Evolutionary conservation across 768 basidiomycete species (phyloP).

Genomic region (Tephrocybe sp.): DNA sequence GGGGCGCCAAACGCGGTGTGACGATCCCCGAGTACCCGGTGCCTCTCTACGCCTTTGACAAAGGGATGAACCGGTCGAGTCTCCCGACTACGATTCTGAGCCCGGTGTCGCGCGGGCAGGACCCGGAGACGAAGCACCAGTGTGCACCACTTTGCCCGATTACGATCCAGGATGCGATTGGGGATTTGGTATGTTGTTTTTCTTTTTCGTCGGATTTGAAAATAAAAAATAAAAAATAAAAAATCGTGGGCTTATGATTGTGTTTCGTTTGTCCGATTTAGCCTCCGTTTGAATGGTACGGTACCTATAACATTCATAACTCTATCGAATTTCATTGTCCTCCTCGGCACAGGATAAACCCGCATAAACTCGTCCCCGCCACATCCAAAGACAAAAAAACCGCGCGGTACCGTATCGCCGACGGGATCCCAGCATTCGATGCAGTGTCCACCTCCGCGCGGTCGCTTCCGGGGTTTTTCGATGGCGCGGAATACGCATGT

Average conservation of each 20-base stretch:
- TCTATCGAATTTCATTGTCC: neutral
- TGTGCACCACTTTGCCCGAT: constrained; percentile 62
- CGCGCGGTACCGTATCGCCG: constrained; percentile 31
- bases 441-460: constrained; percentile 27
- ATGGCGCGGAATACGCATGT: constrained; percentile 40
- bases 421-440: constrained; percentile 46
- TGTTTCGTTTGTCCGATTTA: constrained; percentile 24
- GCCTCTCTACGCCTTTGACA: constrained; percentile 55
- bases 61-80: constrained; percentile 28
- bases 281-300: constrained; percentile 73
- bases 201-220: neutral
- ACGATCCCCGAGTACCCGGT: constrained; percentile 62
- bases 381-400: constrained; percentile 35
- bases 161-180: constrained; percentile 64
- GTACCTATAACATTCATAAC: neutral
- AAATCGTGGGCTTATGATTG: constrained; percentile 1
- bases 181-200: constrained; percentile 59
- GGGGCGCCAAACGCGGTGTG: constrained; percentile 59
- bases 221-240: too few species aligned
- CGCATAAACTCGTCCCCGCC: constrained; percentile 39
- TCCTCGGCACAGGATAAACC: constrained; percentile 49
- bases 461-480: constrained; percentile 46
- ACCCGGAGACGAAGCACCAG: constrained; percentile 38
- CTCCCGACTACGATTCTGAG: constrained; percentile 45
- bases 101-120: constrained; percentile 44